Base-by-base conservation (phyloP, 1,139 yeast species). In the Sugiyamaella xylanicola region DNA sequence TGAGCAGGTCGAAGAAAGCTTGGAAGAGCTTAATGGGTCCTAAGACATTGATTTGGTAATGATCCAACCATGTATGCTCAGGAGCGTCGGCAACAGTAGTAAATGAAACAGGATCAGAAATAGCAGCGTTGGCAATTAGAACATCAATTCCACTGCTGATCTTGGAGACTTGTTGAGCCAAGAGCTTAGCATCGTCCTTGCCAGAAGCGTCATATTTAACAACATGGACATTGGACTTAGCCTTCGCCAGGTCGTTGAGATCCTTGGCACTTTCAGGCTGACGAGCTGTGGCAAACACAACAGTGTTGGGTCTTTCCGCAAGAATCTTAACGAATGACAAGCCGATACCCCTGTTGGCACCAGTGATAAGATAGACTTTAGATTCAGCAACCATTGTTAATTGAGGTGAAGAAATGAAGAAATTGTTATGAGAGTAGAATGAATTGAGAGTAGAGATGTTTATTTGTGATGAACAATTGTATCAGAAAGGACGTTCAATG, bases 91-190 rank as follows among this genome's bases (percentile, higher is more conserved):
- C 19, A 8, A 25, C 47, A 13, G 48, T 17, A 15, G 25, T 17
- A 19, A 29, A 22, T 5, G 42, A 25, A 15, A n/a, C 15, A 13
- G 37, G 37, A 3, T 25, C 22, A 37, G 37, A 40, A 21, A 52
- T 39, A 13, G 53, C 57, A n/a, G 84, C 83, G 63, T 80, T 80
- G 57, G 82, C 81, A 49, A 80, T 79, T 55, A 79, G 78, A 27
- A 79, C 77, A 64, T 81, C 84, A 53, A 81, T 74, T 22, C 51
- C 48, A n/a, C 48, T 55, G n/a, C 36, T 48, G 27, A 54, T 17
- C 27, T 44, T 41, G n/a, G 47, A 15, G 15, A 73, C 70, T 27
- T 67, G 67, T 2, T 54, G 53, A 0, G 62, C 57, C 2, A 68
- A 48, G 1, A 56, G 54, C 11, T 57, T 48, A 46, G 62, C 61